phyloP scores from a whole-genome alignment of 148 eudicot species.

The Heliamphora exappendiculata region DNA sequence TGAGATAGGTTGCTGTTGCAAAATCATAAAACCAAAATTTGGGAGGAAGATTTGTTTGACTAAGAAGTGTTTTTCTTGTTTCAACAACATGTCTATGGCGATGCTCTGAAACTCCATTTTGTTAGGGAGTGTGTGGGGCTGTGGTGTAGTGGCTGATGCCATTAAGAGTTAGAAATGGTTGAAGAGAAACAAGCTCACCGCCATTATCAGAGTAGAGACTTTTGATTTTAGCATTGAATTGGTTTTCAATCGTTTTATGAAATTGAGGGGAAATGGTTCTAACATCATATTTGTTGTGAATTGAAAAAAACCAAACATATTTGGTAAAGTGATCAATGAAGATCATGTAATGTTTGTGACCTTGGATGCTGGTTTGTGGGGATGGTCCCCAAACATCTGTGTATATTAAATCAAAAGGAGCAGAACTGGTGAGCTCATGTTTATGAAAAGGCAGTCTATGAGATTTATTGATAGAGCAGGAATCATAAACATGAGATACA shows the following conservation, averaged over 20 bases:
- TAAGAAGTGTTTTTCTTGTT: background rate
- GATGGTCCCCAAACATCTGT: constrained; percentile 20
- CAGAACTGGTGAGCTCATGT: background rate
- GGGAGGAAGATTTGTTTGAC: background rate
- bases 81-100: constrained; percentile 15
- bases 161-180: fast-evolving
- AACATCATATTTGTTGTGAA: background rate
- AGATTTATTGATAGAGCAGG: background rate
- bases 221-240: background rate
- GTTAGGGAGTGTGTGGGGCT: constrained; percentile 2
- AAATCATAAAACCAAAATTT: background rate
- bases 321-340: constrained; percentile 18
- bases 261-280: background rate
- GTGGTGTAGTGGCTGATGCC: background rate
- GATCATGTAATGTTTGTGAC: background rate
- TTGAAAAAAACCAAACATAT: constrained; percentile 6
- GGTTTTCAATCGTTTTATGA: background rate
- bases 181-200: background rate
- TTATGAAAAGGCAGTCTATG: background rate
- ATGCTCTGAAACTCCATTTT: constrained; percentile 13
- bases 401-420: background rate
- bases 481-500: background rate
- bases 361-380: background rate
- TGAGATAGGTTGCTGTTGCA: no score
- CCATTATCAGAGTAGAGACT: constrained; percentile 14